Conservation (phyloP, 495 filamentous ascomycete species). For the Penicillium lividum region DNA sequence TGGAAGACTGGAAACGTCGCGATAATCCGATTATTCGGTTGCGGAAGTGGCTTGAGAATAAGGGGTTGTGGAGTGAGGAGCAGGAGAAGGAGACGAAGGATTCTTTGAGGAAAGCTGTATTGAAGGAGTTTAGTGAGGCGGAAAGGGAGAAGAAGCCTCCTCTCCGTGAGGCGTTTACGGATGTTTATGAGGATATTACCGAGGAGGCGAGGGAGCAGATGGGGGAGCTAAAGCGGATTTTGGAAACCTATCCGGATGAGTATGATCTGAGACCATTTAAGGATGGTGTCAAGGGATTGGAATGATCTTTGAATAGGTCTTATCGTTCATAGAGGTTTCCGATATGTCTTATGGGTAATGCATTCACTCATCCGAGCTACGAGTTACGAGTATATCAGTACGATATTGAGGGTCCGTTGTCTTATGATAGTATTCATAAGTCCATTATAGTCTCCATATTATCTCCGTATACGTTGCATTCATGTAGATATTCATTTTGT, state of each 20-base stretch:
- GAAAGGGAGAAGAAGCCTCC: conserved; percentile 89
- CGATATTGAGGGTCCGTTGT: background rate
- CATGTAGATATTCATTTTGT: background rate
- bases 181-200: conserved; percentile 85
- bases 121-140: conserved; percentile 82
- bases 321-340: background rate
- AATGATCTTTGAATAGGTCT: conserved; percentile 7
- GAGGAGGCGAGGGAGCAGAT: conserved; percentile 81
- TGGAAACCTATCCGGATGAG: conserved; percentile 89
- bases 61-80: conserved; percentile 79
- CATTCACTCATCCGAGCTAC: background rate
- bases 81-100: conserved; percentile 74
- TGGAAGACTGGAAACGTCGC: conserved; percentile 96
- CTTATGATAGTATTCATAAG: background rate
- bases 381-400: too few relatives aligned
- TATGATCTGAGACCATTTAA: conserved; percentile 84
- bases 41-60: conserved; percentile 87
- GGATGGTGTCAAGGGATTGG: conserved; percentile 68
- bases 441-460: background rate
- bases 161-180: conserved; percentile 75
- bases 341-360: background rate
- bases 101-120: conserved; percentile 65
- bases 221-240: conserved; percentile 67
- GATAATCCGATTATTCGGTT: conserved; percentile 93
- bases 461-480: background rate